phyloP scores from a whole-genome alignment of 1,284 basidiomycete genomes.

The Porogramme epimiltina region DNA sequence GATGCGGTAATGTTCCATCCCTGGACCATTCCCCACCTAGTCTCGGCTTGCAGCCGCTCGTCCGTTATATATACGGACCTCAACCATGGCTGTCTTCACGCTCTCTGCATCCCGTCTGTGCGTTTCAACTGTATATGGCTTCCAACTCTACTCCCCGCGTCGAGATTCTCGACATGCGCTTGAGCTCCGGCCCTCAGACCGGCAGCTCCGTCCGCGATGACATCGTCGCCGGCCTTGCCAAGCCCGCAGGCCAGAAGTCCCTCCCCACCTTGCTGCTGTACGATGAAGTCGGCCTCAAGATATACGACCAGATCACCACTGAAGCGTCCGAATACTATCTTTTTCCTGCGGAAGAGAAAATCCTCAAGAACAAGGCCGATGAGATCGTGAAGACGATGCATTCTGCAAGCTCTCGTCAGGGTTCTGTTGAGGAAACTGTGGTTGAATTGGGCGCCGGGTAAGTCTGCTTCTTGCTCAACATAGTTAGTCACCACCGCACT shows the following conservation, averaged over 20 bases:
- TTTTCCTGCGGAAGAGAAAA: slow-evolving; percentile 77
- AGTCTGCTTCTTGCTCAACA: slow-evolving; percentile 36
- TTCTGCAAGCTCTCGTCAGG: slow-evolving; percentile 48
- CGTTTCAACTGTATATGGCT: slow-evolving; percentile 10
- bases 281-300: slow-evolving; percentile 79
- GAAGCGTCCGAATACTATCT: slow-evolving; percentile 88
- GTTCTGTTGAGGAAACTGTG: slow-evolving; percentile 54
- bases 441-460: slow-evolving; percentile 90
- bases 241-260: slow-evolving; percentile 56
- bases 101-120: not conserved
- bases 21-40: too few species aligned
- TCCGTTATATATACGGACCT: slow-evolving; percentile 11
- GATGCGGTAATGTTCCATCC: slow-evolving; percentile 1
- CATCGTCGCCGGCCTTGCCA: slow-evolving; percentile 57
- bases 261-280: slow-evolving; percentile 89
- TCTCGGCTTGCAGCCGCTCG: slow-evolving; percentile 1
- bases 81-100: slow-evolving; percentile 1
- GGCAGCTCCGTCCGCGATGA: slow-evolving; percentile 45
- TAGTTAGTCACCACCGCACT: slow-evolving; percentile 1
- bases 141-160: slow-evolving; percentile 9
- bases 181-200: slow-evolving; percentile 20
- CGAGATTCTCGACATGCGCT: slow-evolving; percentile 58
- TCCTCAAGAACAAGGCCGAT: slow-evolving; percentile 61
- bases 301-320: slow-evolving; percentile 87
- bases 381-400: slow-evolving; percentile 79